Evolutionary conservation across 257 asterid genomes (phyloP).

Genomic region (Lantana camara): DNA sequence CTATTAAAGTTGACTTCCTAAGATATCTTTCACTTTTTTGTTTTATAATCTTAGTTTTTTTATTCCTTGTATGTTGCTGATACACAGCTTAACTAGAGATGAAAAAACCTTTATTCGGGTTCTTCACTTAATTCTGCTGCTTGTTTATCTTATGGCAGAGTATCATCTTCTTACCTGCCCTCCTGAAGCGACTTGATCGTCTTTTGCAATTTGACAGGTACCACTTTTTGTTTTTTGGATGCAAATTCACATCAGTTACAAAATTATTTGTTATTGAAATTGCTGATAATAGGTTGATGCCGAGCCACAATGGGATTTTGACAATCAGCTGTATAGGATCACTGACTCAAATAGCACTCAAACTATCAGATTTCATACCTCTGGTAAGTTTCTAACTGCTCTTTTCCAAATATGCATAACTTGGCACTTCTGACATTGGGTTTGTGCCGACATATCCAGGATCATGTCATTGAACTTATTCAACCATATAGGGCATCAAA

Average conservation of each 20-base stretch:
- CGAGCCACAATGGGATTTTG: slow-evolving; percentile 93
- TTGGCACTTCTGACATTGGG: slow-evolving; percentile 36
- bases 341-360: slow-evolving; percentile 80
- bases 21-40: background rate
- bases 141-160: slow-evolving; percentile 63
- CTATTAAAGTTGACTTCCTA: too few species aligned
- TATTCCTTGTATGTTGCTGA: background rate
- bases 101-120: background rate
- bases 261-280: slow-evolving; percentile 19
- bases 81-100: slow-evolving; percentile 14
- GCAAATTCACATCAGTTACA: background rate
- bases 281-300: slow-evolving; percentile 75
- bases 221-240: slow-evolving; percentile 22
- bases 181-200: slow-evolving; percentile 95
- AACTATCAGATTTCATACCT: slow-evolving; percentile 82
- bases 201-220: slow-evolving; percentile 97
- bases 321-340: slow-evolving; percentile 83
- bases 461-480: slow-evolving; percentile 66
- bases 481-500: slow-evolving; percentile 60
- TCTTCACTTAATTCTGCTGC: slow-evolving; percentile 28
- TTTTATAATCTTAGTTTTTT: background rate
- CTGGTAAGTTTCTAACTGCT: slow-evolving; percentile 60
- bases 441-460: slow-evolving; percentile 52
- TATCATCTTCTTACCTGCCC: slow-evolving; percentile 68
- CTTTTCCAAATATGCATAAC: slow-evolving; percentile 10